Base-by-base conservation (phyloP, 1,284 basidiomycete species). In the Ustilago vetiveriae region DNA sequence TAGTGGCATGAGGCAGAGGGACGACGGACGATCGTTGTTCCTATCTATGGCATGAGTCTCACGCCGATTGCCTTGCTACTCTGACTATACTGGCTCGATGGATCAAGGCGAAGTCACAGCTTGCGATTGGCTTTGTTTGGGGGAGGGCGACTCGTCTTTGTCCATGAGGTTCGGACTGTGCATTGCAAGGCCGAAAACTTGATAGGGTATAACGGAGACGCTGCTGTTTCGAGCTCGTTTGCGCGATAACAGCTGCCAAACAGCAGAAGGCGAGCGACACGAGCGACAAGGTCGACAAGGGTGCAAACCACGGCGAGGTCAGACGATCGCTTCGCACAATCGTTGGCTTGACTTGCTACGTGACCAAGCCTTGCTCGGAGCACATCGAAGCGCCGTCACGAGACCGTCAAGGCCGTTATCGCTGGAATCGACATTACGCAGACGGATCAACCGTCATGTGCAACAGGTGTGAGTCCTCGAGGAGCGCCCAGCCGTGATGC, bases 401-500 rank as follows among this genome's bases (percentile, higher is more conserved):
- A 49, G 45, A 29, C 58, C 52, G 58, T 55, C 52, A 55, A 62
- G 58, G 3, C 58, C 58, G 52, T 33, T 55, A 55, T 37, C 26
- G 19, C 58, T 46, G 46, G 13, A 19, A 24, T 39, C 29, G 10
- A n/a, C 33, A 16, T 16, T 35, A 10, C 33, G 13, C 27, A 29
- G 27, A 13, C 13, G 27, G 32, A 35, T 24, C 38, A 39, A 24
- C 22, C 6, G 10, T 14, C n/a, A n/a, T n/a, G n/a, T n/a, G n/a
- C n/a, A n/a, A n/a, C n/a, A n/a, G n/a, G n/a, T n/a, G n/a, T n/a
- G n/a, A n/a, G n/a, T n/a, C n/a, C n/a, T n/a, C n/a, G n/a, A n/a
- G n/a, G n/a, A n/a, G n/a, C n/a, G n/a, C n/a, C n/a, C n/a, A n/a
- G n/a, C n/a, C n/a, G n/a, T n/a, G n/a, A n/a, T n/a, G n/a, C n/a